Evolutionary conservation across 2,329 filamentous ascomycete genomes (phyloP), one percentile per base, ranked within the genome.

Genomic region (Colletotrichum euphorbiae): DNA sequence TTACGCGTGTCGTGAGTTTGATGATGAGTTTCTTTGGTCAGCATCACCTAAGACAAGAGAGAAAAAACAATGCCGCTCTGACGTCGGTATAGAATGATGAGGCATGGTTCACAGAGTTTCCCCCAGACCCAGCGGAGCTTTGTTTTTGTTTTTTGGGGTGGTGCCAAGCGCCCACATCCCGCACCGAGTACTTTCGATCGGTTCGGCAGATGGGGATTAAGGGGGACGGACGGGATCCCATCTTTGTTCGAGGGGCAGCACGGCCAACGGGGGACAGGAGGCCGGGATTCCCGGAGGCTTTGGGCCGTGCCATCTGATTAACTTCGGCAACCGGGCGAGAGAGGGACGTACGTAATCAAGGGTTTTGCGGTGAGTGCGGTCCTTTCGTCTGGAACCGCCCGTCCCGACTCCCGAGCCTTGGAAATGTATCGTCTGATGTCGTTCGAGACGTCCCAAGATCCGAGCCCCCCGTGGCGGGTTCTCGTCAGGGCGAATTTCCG

Each of bases 361-460:
- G 28, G 28, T 28, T 28, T 28, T 28, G 28, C 7, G 6, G 28
- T 28, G 7, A 28, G 28, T 28, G 28, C 28, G n/a, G 43, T 48
- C 21, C 31, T 7, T 28, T 46, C 46, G 65, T 64, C 40, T 54
- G 52, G 52, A 36, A 31, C 52, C 15, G 45, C 19, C 45, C 52
- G 52, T 54, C 59, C 64, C 59, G 45, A 57, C 45, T 54, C 59
- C 64, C 59, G 45, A 57, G 28, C 45, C 31, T 33, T 56, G n/a
- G 31, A 60, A 28, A 45, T 52, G 65, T 58, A 64, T 64, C 65
- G 65, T 64, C 65, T 58, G 60, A 64, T 52, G 52, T 54, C n/a
- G 46, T 67, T 21, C 65, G 65, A 62, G 60, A 64, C 60, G 65
- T 64, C 38, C 51, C 38, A 55, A 40, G 52, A 36, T 40, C 36